Percentiles rank a stretch among this genome's conserved stretches.
Conservation (phyloP, 257 asterid species). For the Sherardia arvensis region DNA sequence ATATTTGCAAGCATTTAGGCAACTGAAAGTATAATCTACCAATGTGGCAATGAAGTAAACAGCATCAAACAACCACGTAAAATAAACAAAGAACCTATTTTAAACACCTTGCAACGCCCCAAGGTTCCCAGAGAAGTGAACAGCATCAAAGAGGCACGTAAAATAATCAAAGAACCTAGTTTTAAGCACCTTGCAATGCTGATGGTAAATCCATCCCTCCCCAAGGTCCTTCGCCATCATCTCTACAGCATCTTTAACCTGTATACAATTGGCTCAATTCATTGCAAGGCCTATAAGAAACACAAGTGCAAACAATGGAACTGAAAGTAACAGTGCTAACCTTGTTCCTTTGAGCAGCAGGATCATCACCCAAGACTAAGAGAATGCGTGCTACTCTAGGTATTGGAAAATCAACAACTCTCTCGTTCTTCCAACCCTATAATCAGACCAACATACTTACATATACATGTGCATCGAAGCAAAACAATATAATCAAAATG, state of each 20-base stretch:
- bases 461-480: background rate
- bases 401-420: conserved; percentile 26
- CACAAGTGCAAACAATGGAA: conserved; percentile 1
- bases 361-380: conserved; percentile 63
- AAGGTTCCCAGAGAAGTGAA: too few species aligned
- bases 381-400: conserved; percentile 47
- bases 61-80: background rate
- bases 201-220: conserved; percentile 66
- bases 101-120: conserved; percentile 48
- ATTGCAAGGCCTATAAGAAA: background rate
- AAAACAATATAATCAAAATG: background rate
- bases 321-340: conserved; percentile 19
- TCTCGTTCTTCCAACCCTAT: conserved; percentile 75
- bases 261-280: conserved; percentile 3
- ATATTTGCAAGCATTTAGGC: background rate
- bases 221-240: conserved; percentile 87
- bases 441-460: conserved; percentile 2
- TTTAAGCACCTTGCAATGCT: conserved; percentile 44
- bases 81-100: background rate
- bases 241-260: conserved; percentile 61
- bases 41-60: background rate
- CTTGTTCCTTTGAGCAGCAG: conserved; percentile 52
- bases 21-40: background rate
- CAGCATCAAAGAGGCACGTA: background rate
- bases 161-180: background rate